Evolutionary conservation across 768 basidiomycete genomes (phyloP).

Genomic region (Tricholoma hemisulphureum): DNA sequence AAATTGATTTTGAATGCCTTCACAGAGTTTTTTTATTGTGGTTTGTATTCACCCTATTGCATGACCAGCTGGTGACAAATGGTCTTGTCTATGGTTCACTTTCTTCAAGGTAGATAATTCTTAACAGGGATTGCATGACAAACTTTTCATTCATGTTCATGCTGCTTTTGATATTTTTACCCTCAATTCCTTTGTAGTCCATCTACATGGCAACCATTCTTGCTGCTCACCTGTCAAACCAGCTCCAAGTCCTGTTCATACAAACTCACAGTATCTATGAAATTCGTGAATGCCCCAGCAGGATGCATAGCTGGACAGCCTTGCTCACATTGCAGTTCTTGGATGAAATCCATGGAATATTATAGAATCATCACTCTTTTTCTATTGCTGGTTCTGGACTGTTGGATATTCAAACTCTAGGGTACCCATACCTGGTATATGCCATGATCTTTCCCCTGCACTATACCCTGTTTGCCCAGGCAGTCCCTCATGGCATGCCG

Average conservation of each 20-base stretch:
- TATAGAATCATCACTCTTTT: constrained; percentile 57
- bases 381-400: constrained; percentile 76
- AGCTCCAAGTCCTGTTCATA: constrained; percentile 64
- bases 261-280: constrained; percentile 61
- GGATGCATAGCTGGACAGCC: constrained; percentile 66
- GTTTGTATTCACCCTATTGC: not conserved
- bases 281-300: constrained; percentile 62
- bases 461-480: constrained; percentile 61
- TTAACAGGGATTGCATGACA: constrained; percentile 60
- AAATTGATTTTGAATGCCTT: constrained; percentile 55
- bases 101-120: constrained; percentile 58
- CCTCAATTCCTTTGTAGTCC: constrained; percentile 32
- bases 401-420: constrained; percentile 56
- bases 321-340: constrained; percentile 54
- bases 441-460: constrained; percentile 60
- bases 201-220: constrained; percentile 57
- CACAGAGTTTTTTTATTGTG: constrained; percentile 55
- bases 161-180: constrained; percentile 6
- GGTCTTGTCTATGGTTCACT: constrained; percentile 39
- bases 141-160: constrained; percentile 53
- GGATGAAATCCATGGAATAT: constrained; percentile 69
- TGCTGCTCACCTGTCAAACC: constrained; percentile 55
- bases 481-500: too few relatives aligned
- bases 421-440: constrained; percentile 58
- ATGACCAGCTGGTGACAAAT: not conserved